These are phyloP conservation scores for Calonectria hongkongensis DNA, from an alignment of 2,329 filamentous ascomycete genomes.

Conservation along the genomic window DNA sequence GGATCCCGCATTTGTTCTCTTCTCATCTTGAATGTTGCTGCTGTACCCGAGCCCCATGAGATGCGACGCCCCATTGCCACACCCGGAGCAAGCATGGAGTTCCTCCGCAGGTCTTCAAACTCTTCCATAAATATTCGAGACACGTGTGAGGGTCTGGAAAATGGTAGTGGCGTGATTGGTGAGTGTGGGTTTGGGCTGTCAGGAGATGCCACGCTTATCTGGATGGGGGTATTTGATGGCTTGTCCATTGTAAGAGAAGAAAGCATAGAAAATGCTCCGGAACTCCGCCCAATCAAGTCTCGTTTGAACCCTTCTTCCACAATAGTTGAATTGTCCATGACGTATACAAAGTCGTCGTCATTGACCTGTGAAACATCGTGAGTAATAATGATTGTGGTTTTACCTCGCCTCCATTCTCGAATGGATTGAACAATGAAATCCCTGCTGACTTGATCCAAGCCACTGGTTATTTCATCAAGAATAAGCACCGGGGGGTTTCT, in stretches of 20 bases:
- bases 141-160: slow-evolving; percentile 38
- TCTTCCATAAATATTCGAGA: slow-evolving; percentile 49
- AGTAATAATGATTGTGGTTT: slow-evolving; percentile 94
- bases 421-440: slow-evolving; percentile 83
- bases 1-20: slow-evolving; percentile 51
- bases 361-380: slow-evolving; percentile 89
- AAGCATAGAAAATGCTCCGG: slow-evolving; percentile 69
- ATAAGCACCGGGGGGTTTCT: slow-evolving; percentile 88
- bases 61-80: slow-evolving; percentile 42
- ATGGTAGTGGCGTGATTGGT: slow-evolving; percentile 28
- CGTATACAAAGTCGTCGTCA: slow-evolving; percentile 84
- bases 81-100: slow-evolving; percentile 34
- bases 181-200: slow-evolving; percentile 37
- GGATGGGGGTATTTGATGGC: slow-evolving; percentile 24
- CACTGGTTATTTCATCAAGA: slow-evolving; percentile 91
- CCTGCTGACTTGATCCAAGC: slow-evolving; percentile 84
- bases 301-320: slow-evolving; percentile 80
- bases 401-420: slow-evolving; percentile 83
- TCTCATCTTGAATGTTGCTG: slow-evolving; percentile 46
- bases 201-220: slow-evolving; percentile 45
- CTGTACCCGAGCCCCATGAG: slow-evolving; percentile 49
- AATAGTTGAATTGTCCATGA: slow-evolving; percentile 82
- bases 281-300: slow-evolving; percentile 68
- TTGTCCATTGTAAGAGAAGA: slow-evolving; percentile 46
- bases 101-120: slow-evolving; percentile 46